Evolutionary conservation across 129 eudicot species (phyloP).

Genomic region (Daucus carota): DH1_v3.0 NC_030389.2:7313001-7313500

Average conservation of each 20-base stretch:
- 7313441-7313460: slow-evolving; percentile 95
- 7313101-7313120: background rate
- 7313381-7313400: slow-evolving; percentile 89
- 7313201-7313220: background rate
- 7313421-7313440: slow-evolving; percentile 84
- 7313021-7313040: too few relatives aligned
- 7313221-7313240: background rate
- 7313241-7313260: background rate
- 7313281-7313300: background rate
- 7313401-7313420: slow-evolving; percentile 79
- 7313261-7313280: background rate
- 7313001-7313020: too few relatives aligned
- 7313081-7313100: background rate
- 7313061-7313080: background rate
- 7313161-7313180: too few relatives aligned
- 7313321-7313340: background rate
- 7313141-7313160: too few relatives aligned
- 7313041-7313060: too few relatives aligned
- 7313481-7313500: slow-evolving; percentile 5
- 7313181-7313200: too few relatives aligned
- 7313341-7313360: slow-evolving; percentile 9
- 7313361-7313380: slow-evolving; percentile 71
- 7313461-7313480: slow-evolving; percentile 36
- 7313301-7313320: background rate
- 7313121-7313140: too few relatives aligned